Conservation (phyloP, 768 basidiomycete species). For the Leucocoprinus leucothites region DNA sequence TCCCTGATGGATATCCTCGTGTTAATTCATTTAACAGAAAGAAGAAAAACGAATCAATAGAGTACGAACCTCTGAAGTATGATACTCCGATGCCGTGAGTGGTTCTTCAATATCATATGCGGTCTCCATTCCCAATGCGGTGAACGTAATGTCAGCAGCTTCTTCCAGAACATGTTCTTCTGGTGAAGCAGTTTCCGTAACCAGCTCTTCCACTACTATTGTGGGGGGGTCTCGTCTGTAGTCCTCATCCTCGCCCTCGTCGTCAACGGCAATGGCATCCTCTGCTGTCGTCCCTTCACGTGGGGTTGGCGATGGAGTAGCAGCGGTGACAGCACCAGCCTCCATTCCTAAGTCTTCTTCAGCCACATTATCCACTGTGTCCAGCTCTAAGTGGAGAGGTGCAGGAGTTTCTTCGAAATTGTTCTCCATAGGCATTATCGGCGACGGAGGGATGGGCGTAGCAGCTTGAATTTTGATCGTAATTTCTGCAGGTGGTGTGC, state of each 20-base stretch:
- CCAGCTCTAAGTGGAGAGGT: background rate
- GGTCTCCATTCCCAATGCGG: background rate
- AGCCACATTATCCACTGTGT: background rate
- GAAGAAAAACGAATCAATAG: background rate
- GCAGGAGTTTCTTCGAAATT: background rate
- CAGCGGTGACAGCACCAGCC: background rate
- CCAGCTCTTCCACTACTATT: background rate
- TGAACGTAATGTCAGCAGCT: background rate
- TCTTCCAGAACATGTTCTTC: background rate
- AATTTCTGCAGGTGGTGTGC: background rate
- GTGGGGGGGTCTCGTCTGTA: no score
- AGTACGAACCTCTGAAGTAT: slow-evolving; percentile 28
- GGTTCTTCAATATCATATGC: slow-evolving; percentile 30
- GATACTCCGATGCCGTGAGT: slow-evolving; percentile 22
- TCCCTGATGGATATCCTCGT: slow-evolving; percentile 14
- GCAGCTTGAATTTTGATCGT: background rate
- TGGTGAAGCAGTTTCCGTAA: background rate
- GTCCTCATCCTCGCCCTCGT: no score
- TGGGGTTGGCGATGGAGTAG: background rate
- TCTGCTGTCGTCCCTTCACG: background rate
- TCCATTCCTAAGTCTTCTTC: background rate
- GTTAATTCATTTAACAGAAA: background rate
- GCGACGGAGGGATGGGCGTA: background rate
- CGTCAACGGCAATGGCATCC: background rate
- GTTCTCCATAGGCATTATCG: background rate